Evolutionary conservation across 2,329 filamentous ascomycete genomes (phyloP).

Genomic region (Microsporum audouinii): DNA sequence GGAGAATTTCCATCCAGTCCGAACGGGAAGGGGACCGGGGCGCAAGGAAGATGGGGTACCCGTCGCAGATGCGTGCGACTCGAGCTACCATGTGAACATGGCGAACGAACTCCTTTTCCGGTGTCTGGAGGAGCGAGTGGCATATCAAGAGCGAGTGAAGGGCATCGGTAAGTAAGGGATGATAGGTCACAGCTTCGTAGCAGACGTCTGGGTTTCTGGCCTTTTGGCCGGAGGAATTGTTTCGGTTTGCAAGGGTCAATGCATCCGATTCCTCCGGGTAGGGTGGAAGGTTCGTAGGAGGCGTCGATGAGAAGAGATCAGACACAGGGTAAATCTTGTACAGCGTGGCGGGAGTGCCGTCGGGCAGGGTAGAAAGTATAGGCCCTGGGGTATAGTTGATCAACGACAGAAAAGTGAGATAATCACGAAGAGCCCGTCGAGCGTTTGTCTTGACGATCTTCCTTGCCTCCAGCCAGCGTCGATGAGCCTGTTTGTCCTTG

Average conservation of each 20-base stretch:
- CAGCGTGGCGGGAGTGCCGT: constrained; percentile 28
- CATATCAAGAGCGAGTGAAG: constrained; percentile 67
- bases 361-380: constrained; percentile 37
- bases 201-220: constrained; percentile 33
- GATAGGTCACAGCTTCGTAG: constrained; percentile 62
- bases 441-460: constrained; percentile 63
- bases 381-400: constrained; percentile 70
- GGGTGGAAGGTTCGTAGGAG: constrained; percentile 54
- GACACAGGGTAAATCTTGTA: constrained; percentile 44
- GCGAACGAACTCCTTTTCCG: constrained; percentile 61
- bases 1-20: constrained; percentile 69
- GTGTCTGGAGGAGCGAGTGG: constrained; percentile 69
- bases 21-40: constrained; percentile 59
- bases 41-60: constrained; percentile 68
- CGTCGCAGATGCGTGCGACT: constrained; percentile 60
- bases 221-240: constrained; percentile 10
- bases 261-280: constrained; percentile 44
- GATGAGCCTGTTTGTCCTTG: constrained; percentile 36
- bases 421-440: constrained; percentile 65
- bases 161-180: constrained; percentile 67
- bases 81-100: constrained; percentile 75
- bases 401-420: constrained; percentile 56
- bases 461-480: constrained; percentile 46
- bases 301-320: constrained; percentile 58
- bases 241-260: constrained; percentile 13